These are phyloP conservation scores for Neonectria magnoliae DNA, from an alignment of 2,329 filamentous ascomycete genomes.

Conservation along the genomic window DNA sequence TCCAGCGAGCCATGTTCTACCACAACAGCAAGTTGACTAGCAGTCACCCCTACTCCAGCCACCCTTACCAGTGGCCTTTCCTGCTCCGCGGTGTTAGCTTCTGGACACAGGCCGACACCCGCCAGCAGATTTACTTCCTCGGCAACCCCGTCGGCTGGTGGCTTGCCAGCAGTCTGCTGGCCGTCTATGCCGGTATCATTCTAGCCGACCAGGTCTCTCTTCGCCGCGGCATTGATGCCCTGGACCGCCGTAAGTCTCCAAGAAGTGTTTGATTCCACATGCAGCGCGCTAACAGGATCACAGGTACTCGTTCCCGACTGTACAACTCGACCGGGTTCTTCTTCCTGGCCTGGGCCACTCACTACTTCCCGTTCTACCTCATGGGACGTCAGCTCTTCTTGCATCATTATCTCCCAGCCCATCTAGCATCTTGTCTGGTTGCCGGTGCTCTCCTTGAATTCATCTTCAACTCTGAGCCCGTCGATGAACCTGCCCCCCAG, in stretches of 20 bases:
- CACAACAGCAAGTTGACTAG: constrained; percentile 98
- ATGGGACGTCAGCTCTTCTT: constrained; percentile 99
- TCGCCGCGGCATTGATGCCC: constrained; percentile 89
- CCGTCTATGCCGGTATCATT: constrained; percentile 92
- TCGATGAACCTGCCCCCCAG: constrained; percentile 63
- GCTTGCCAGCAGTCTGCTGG: constrained; percentile 90
- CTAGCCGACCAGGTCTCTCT: constrained; percentile 93
- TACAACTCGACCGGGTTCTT: constrained; percentile 99
- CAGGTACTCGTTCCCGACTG: constrained; percentile 88
- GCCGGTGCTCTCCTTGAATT: constrained; percentile 94
- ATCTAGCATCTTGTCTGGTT: constrained; percentile 89
- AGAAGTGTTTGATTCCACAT: background rate
- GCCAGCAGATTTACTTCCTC: constrained; percentile 97
- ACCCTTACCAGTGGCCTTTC: constrained; percentile 98
- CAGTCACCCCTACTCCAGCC: constrained; percentile 94
- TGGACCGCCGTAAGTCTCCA: constrained; percentile 84
- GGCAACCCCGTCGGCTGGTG: constrained; percentile 98
- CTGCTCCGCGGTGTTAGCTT: constrained; percentile 96
- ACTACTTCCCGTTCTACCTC: constrained; percentile 97
- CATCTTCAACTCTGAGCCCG: constrained; percentile 89
- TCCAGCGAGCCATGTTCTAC: constrained; percentile 98
- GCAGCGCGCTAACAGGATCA: constrained; percentile 43
- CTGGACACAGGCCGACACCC: constrained; percentile 96
- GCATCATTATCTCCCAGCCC: constrained; percentile 96
- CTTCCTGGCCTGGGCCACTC: constrained; percentile 96